These are phyloP conservation scores for Leccinum disarticulatum DNA, from an alignment of 768 basidiomycete genomes.

Conservation along the genomic window DNA sequence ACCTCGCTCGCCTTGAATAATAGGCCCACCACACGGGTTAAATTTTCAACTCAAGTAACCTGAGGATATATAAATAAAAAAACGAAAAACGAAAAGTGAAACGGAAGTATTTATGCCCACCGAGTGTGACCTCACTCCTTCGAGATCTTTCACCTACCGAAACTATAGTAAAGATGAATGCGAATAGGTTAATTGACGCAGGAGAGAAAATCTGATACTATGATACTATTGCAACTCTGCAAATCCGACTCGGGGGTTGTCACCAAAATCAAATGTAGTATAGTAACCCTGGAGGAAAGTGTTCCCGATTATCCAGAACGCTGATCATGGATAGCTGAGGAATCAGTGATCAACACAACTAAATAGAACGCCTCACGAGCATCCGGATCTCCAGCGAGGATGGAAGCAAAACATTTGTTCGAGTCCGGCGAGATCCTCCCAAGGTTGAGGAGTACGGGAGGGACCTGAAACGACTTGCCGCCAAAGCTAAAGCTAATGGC, in stretches of 20 bases:
- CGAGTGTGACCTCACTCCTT: too few relatives aligned
- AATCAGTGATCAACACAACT: background rate
- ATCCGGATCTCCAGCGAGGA: conserved; percentile 14
- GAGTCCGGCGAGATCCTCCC: conserved; percentile 29
- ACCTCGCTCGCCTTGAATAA: too few relatives aligned
- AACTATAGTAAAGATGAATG: too few relatives aligned
- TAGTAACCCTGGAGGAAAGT: conserved; percentile 45
- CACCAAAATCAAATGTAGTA: conserved; percentile 37
- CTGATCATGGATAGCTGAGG: conserved; percentile 6
- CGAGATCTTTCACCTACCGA: too few relatives aligned
- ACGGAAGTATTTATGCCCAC: too few relatives aligned
- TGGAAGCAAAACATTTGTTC: conserved; percentile 23
- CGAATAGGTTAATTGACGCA: too few relatives aligned
- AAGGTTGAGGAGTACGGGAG: conserved; percentile 33
- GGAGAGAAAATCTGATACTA: too few relatives aligned
- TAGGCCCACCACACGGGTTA: too few relatives aligned
- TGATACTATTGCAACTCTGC: conserved; percentile 21
- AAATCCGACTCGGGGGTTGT: conserved; percentile 37
- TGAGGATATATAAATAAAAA: too few relatives aligned
- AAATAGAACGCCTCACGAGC: conserved; percentile 1
- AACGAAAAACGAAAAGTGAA: too few relatives aligned
- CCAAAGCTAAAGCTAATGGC: background rate
- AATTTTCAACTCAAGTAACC: too few relatives aligned
- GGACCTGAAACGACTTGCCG: background rate
- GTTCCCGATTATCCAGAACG: conserved; percentile 18